phyloP scores from a whole-genome alignment of 2,329 filamentous ascomycete genomes.

The Colletotrichum australisinense region DNA sequence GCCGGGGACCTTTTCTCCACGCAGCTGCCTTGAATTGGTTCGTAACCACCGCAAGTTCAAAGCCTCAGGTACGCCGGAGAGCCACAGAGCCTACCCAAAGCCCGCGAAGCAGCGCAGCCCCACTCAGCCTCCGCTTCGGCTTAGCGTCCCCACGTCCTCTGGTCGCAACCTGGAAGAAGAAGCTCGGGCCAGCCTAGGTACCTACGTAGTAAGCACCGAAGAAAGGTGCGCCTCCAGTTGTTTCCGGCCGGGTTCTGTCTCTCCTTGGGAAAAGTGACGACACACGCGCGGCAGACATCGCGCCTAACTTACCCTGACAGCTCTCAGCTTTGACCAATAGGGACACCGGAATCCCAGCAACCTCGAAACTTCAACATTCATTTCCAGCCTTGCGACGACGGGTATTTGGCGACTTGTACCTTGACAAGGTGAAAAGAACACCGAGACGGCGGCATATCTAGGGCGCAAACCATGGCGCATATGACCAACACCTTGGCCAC shows the following conservation, averaged over 20 bases:
- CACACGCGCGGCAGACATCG: constrained; percentile 12
- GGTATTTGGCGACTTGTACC: background rate
- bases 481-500: constrained; percentile 77
- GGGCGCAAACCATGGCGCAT: constrained; percentile 30
- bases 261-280: constrained; percentile 19
- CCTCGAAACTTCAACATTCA: background rate
- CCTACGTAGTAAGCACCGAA: too few species aligned
- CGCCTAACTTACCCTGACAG: constrained; percentile 21
- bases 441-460: background rate
- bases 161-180: background rate
- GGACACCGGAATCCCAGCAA: background rate
- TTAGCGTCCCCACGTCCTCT: background rate
- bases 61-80: constrained; percentile 23
- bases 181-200: constrained; percentile 22
- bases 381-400: constrained; percentile 22
- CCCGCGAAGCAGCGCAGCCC: background rate
- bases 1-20: constrained; percentile 30
- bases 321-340: constrained; percentile 27
- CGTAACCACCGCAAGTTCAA: constrained; percentile 13
- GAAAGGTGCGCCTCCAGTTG: background rate
- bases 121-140: too few species aligned
- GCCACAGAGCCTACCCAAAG: background rate
- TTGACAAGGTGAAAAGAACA: too few species aligned
- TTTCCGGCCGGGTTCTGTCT: background rate
- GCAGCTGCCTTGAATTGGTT: constrained; percentile 35